phyloP scores from a whole-genome alignment of 306 rosid species.

The Ceratonia siliqua region DNA sequence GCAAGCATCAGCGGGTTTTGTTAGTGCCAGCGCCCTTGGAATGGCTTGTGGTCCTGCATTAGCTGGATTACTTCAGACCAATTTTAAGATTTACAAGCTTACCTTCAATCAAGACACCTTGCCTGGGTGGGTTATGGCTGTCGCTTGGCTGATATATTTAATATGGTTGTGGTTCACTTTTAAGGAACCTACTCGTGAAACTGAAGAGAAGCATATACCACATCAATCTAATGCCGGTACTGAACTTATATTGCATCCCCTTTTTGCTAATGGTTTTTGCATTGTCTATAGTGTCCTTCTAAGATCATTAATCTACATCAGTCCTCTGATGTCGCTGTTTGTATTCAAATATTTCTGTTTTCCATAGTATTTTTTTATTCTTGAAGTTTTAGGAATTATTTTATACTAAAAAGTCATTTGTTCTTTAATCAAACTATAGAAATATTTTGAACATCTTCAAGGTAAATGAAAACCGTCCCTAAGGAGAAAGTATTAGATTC shows the following conservation, averaged over 20 bases:
- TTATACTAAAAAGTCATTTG: no score
- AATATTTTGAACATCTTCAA: no score
- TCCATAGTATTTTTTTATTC: no score
- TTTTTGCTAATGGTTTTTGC: conserved; percentile 16
- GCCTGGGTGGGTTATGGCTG: conserved; percentile 97
- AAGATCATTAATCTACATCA: not conserved
- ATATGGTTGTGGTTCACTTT: conserved; percentile 77
- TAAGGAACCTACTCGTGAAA: conserved; percentile 74
- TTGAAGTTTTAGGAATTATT: no score
- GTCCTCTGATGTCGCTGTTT: conserved; percentile 10
- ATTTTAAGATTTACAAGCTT: conserved; percentile 74
- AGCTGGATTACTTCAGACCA: conserved; percentile 81
- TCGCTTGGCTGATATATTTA: conserved; percentile 85
- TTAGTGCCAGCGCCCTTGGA: conserved; percentile 99
- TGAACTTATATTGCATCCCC: conserved; percentile 24
- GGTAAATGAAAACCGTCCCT: not conserved
- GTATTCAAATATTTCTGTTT: not conserved
- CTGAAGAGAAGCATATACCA: conserved; percentile 38
- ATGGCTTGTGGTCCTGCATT: conserved; percentile 99
- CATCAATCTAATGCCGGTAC: conserved; percentile 65
- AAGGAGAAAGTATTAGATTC: not conserved
- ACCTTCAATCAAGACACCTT: conserved; percentile 78
- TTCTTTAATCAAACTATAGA: no score
- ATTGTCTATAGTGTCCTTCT: not conserved
- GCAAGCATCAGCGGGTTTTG: conserved; percentile 98